Evolutionary conservation across 371 early-diverging fungal species (phyloP), one percentile per base, ranked within the genome.

Genomic region (Actinomortierella wolfii): DNA sequence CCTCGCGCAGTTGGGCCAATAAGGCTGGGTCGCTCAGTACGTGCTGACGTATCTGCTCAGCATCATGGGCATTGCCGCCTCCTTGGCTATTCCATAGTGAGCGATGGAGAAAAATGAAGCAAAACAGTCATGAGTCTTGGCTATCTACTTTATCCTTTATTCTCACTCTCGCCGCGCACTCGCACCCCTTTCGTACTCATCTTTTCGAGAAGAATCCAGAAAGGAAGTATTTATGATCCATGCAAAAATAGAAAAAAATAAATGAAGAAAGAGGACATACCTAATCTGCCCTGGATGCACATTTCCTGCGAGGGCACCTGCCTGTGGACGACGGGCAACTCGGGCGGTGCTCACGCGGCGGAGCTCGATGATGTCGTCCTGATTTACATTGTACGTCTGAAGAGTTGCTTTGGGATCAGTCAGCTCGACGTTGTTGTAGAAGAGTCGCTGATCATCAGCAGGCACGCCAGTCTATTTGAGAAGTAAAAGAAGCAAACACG

Each of bases 1-100:
- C 86, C 60, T 82, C 82, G 46, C 77, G 81, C 11, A 92, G 82
- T 50, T 88, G 88, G 43, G 81, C 82, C 49, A 88, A 68, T 56
- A 90, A 79, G 20, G 81, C 76, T 18, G 89, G 89, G 64, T 89
- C 87, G 28, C 78, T 77, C 13, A 94, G 77, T 14, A 94, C 80
- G 60, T 88, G 89, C 73, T 90, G 89, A 17, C 96, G 86, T 67
- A 90, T 84, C 20, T 82, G 78, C 64, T 94, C 95, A 57, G 89
- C 81, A 41, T 84, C 80, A 42, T 75, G 71, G 13, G 74, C 67
- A 13, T 63, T 63, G 28, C 73, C 65, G 39, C 68, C 68, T 17
- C 68, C 49, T 54, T 54, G 48, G 39, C 39, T 29, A 28, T 28
- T 23, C 40, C 46, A 53, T 18, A 40, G 26, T 13, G 41, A 20